Evolutionary conservation across 169 alveolate genomes (phyloP).

Genomic region (Plasmodium cynomolgi): DNA sequence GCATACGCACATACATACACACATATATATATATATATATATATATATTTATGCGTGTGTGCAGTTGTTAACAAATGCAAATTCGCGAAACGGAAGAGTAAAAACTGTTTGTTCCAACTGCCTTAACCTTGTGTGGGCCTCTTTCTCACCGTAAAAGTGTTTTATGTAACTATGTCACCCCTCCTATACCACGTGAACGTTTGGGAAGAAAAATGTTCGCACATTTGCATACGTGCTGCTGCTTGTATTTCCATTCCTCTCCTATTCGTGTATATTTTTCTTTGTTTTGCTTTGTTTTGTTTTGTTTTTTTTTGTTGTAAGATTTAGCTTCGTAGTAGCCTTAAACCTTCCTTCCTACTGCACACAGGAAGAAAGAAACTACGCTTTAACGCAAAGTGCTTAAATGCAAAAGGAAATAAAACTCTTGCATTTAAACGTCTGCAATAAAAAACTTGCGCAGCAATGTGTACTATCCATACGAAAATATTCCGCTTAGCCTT

Average conservation of each 20-base stretch:
- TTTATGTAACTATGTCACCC: neutral
- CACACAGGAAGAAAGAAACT: neutral
- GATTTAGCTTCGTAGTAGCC: neutral
- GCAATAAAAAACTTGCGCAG: neutral
- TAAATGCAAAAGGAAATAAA: neutral
- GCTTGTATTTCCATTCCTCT: neutral
- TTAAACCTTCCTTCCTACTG: neutral
- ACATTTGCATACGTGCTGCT: neutral
- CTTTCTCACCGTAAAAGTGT: neutral
- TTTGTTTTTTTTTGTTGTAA: neutral
- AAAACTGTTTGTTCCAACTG: neutral
- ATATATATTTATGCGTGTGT: neutral
- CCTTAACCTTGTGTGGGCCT: neutral
- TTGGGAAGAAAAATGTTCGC: neutral
- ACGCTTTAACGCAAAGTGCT: neutral
- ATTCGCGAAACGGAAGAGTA: constrained; percentile 6
- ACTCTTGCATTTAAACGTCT: neutral
- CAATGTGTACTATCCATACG: neutral
- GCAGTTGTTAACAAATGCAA: neutral
- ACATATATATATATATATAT: neutral
- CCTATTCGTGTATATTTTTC: neutral
- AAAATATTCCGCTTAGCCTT: neutral
- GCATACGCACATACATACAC: neutral
- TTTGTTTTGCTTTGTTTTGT: neutral
- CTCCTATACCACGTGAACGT: neutral